These are phyloP conservation scores for Malania oleifera DNA, from an alignment of 164 flowering plant genomes.

Conservation along the genomic window DNA sequence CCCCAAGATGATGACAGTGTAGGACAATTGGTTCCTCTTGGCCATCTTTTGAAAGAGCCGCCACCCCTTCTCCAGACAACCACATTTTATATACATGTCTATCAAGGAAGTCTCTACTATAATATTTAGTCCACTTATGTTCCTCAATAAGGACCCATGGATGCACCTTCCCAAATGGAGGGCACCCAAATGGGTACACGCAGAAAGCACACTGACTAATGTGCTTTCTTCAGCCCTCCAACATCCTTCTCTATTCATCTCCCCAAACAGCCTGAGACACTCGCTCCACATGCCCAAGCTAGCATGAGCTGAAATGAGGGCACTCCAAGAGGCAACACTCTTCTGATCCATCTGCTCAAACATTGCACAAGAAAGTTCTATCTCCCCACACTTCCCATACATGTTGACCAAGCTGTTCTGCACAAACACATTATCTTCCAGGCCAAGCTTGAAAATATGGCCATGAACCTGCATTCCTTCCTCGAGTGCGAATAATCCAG, in stretches of 20 bases:
- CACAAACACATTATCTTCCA: conserved; percentile 55
- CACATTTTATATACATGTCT: conserved; percentile 83
- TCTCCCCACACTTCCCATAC: conserved; percentile 67
- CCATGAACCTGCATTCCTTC: conserved; percentile 76
- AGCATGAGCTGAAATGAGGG: conserved; percentile 67
- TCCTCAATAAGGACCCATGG: conserved; percentile 59
- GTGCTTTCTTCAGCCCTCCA: conserved; percentile 77
- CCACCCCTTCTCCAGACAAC: conserved; percentile 47
- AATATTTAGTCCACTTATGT: conserved; percentile 50
- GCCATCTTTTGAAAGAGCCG: conserved; percentile 41
- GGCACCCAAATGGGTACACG: conserved; percentile 65
- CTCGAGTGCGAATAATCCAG: conserved; percentile 27
- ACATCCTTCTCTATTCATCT: conserved; percentile 38
- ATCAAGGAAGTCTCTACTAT: conserved; percentile 58
- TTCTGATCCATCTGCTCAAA: conserved; percentile 49
- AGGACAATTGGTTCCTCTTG: conserved; percentile 43
- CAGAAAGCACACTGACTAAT: conserved; percentile 61
- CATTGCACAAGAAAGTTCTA: conserved; percentile 35
- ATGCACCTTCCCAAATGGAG: conserved; percentile 52
- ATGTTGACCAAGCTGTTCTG: conserved; percentile 78
- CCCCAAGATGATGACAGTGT: conserved; percentile 68
- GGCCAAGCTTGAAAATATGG: conserved; percentile 55
- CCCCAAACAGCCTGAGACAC: conserved; percentile 46
- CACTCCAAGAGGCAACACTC: conserved; percentile 82
- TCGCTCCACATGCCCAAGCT: conserved; percentile 52